phyloP scores from a whole-genome alignment of 345 rosid genomes.

The Durio zibethinus region DNA sequence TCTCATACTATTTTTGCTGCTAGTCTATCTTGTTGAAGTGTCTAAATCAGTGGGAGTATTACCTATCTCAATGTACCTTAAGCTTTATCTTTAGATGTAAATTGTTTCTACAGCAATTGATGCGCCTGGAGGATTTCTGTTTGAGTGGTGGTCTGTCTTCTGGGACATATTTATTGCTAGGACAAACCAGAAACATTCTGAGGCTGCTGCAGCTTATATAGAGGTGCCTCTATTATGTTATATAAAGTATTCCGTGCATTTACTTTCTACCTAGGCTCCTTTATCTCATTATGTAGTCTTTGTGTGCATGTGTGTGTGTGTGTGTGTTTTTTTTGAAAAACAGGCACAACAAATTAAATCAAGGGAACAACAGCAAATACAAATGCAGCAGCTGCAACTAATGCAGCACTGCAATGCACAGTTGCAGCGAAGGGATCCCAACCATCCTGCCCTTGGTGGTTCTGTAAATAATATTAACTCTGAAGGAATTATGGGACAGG shows the following conservation, averaged over 20 bases:
- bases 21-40: not conserved
- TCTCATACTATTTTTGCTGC: not conserved
- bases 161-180: conserved; percentile 80
- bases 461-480: conserved; percentile 42
- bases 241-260: not conserved
- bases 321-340: conserved; percentile 8
- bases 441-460: conserved; percentile 42
- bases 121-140: conserved; percentile 76
- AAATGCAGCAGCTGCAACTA: conserved; percentile 62
- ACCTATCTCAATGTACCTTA: not conserved
- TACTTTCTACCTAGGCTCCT: not conserved
- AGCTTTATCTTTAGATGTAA: not conserved
- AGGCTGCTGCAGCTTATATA: conserved; percentile 60
- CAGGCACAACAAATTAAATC: conserved; percentile 55
- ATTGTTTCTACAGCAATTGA: conserved; percentile 50
- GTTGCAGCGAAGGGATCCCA: conserved; percentile 55
- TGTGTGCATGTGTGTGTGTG: not conserved
- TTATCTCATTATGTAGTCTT: not conserved
- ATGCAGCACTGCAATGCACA: conserved; percentile 55
- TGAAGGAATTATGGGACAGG: conserved; percentile 57
- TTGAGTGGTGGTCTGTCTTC: conserved; percentile 80
- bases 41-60: not conserved
- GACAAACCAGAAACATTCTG: conserved; percentile 69
- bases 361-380: conserved; percentile 55
- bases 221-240: conserved; percentile 39